Evolutionary conservation across 495 filamentous ascomycete genomes (phyloP).

Genomic region (Patellaria atrata): DNA sequence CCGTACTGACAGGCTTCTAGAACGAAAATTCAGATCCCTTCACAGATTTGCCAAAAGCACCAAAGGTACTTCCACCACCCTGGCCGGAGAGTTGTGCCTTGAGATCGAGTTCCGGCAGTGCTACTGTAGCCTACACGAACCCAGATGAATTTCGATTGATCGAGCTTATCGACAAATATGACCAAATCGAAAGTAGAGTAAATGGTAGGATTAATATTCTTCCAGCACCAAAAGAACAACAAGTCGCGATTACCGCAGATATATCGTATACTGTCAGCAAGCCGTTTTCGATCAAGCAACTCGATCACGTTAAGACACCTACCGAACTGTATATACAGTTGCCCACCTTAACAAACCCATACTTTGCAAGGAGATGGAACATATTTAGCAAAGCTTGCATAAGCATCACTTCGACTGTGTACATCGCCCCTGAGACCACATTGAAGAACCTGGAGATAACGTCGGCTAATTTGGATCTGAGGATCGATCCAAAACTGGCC

Average conservation of each 20-base stretch:
- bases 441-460: conserved; percentile 13
- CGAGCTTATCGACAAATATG: too few relatives aligned
- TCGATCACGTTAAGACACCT: conserved; percentile 4
- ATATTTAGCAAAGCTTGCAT: conserved; percentile 4
- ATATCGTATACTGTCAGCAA: conserved; percentile 11
- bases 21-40: too few relatives aligned
- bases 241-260: conserved; percentile 9
- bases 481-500: conserved; percentile 8
- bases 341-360: conserved; percentile 1
- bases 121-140: too few relatives aligned
- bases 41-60: too few relatives aligned
- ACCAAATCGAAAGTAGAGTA: too few relatives aligned
- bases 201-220: conserved; percentile 16
- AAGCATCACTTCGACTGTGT: conserved; percentile 12
- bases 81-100: too few relatives aligned
- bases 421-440: conserved; percentile 7
- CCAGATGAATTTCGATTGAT: too few relatives aligned
- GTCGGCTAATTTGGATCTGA: conserved; percentile 11
- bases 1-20: too few relatives aligned
- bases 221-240: conserved; percentile 8
- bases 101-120: too few relatives aligned
- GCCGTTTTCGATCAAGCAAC: conserved; percentile 5
- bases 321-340: conserved; percentile 7
- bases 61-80: too few relatives aligned
- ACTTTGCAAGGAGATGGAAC: too few relatives aligned